Base-by-base conservation (phyloP, 23 red algal genomes). In the Gracilaria vermiculophylla region DNA sequence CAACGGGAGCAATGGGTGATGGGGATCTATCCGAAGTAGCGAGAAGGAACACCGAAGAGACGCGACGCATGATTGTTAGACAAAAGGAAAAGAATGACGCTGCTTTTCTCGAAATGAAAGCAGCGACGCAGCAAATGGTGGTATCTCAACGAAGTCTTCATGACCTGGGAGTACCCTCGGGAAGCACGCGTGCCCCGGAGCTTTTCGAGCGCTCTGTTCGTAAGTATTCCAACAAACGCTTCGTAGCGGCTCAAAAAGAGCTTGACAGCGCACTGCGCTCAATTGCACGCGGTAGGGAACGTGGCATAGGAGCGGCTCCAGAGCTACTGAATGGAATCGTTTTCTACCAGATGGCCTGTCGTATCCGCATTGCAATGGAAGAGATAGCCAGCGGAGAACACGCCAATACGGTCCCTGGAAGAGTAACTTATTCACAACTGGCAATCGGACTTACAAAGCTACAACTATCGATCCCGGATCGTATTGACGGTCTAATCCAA, bases 361-460 rank as follows among this genome's bases (percentile, higher is more conserved):
- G 75, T 41, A 32, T 90, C 19, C 49, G 56, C 35, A 54, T 41
- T 2, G 86, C 86, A 34, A 78, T 90, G 73, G 75, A 78, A 47
- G 75, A 80, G 40, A 78, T 90, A 25, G 29, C 67, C 16, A 73
- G 47, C 11, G 62, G 86, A n/a, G 54, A 52, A 31, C 75, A 78
- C 54, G 71, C 75, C 10, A 80, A 62, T 39, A 90, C 75, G 29
- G 41, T 70, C 5, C 67, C 75, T 2, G 75, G 86, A 24, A 78
- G 62, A 48, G 48, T 79, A 42, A 80, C 72, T 3, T 90, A 80
- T 33, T n/a, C 73, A 21, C 86, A 90, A 27, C 73, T 87, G 20
- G 83, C 83, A 50, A 87, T 41, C 27, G 86, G 67, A 40, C 51
- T 78, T 12, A 80, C 86, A 27, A 37, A 44, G 34, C 43, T 80